Base-by-base conservation (phyloP, 306 rosid species). In the Prunus mira region DNA sequence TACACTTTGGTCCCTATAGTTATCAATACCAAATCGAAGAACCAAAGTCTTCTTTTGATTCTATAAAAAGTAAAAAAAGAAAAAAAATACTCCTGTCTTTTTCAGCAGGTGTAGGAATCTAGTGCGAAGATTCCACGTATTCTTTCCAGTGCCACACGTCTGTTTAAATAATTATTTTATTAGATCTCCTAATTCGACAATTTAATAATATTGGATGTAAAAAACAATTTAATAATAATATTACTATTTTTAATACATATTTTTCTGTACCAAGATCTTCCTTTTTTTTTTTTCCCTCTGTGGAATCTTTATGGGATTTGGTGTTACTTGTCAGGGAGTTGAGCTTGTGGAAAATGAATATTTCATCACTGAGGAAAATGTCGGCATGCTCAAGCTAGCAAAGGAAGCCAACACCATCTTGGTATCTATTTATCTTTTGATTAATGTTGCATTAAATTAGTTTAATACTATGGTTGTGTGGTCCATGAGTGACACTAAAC, bases 361-460 rank as follows among this genome's bases (percentile, higher is more conserved):
- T 62, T 96, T 96, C 87, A 84, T 96, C 72, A 96, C 99, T 0
- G 86, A 89, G 2, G 98, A 92, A 6, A 96, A 92, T 72, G 87
- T 89, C 43, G 96, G 91, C 2, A 88, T 92, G 97, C 93, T 96
- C 58, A 91, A 91, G 79, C 75, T 88, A 41, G 99, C 99, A 9
- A 91, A 92, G 76, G 97, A 96, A 70, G 91, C 99, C n/a, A 96
- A 96, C 76, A 24, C 92, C 52, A 96, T 96, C 51, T 52, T 89
- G 93, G 99, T 95, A 73, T 6, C 82, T 41, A 8, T 46, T 60
- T 38, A 6, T 27, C 19, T 13, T 30, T 63, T 63, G 22, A 28
- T 28, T n/a, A 63, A 1, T 22, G 8, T 38, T n/a, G 6, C 17
- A 62, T 30, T 27, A 27, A 25, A 24, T 28, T 28, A 17, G 6